Conservation (phyloP, 2,329 filamentous ascomycete species). For the Colletotrichum sp. region DNA sequence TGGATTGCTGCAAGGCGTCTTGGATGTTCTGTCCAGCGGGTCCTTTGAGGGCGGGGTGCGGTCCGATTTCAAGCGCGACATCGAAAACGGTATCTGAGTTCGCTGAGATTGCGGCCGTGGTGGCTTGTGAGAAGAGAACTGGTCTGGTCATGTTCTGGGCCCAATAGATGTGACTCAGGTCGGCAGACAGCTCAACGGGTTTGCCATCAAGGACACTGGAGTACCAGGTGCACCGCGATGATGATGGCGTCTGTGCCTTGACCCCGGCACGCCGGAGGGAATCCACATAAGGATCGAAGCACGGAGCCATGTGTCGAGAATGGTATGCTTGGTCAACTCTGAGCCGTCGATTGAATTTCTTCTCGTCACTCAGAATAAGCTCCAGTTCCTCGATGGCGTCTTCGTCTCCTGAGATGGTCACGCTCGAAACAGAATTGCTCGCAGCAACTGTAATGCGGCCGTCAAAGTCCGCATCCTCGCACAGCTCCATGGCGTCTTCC, state of each 20-base stretch:
- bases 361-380: constrained; percentile 20
- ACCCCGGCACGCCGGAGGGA: not conserved
- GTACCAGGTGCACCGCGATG: not conserved
- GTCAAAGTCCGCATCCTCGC: not conserved
- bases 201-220: not conserved
- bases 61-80: constrained; percentile 34
- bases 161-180: constrained; percentile 39
- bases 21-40: constrained; percentile 35
- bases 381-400: constrained; percentile 28
- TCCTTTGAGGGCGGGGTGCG: constrained; percentile 42
- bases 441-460: constrained; percentile 27
- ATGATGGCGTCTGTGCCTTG: constrained; percentile 27
- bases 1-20: not conserved
- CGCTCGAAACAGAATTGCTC: constrained; percentile 23
- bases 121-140: constrained; percentile 28
- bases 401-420: constrained; percentile 30
- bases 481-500: constrained; percentile 17
- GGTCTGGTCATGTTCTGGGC: constrained; percentile 29
- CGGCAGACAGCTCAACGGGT: constrained; percentile 26
- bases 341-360: constrained; percentile 24
- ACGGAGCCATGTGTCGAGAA: constrained; percentile 29
- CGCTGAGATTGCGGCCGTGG: not conserved
- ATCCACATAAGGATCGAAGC: not conserved
- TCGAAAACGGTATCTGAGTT: constrained; percentile 1
- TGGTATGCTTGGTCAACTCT: constrained; percentile 32